Base-by-base conservation (phyloP, 1,139 yeast genomes). In the Zygoascus meyerae region DNA sequence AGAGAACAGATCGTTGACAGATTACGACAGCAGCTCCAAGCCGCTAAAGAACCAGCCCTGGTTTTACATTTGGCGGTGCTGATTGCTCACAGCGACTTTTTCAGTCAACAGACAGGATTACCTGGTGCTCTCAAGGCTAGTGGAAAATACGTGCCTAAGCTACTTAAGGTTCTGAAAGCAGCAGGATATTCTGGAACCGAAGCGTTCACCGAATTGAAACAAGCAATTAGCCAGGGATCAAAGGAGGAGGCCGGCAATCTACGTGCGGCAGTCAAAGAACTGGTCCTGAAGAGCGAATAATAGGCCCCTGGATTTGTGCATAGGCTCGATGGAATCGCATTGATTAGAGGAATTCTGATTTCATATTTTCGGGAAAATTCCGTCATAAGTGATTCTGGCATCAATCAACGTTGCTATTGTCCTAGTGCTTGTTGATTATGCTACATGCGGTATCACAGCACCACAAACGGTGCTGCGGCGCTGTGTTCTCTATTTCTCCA, bases 61-160 rank as follows among this genome's bases (percentile, higher is more conserved):
- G 48, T 56, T 10, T 54, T 64, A 34, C 66, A 61, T 34, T 46
- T 62, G 16, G 60, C 67, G 1, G 53, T 55, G 3, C 48, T 55
- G 6, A 46, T 60, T n/a, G 56, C 50, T 31, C 59, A 59, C 38
- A 53, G 52, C 49, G 34, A 46, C 11, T 21, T 43, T 37, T 37
- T 49, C 46, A 45, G 49, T 6, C 42, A 49, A 3, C 45, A 46
- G n/a, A 40, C 49, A 4, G 45, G 47, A 7, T 45, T 44, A 1
- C 52, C 49, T 12, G 52, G 50, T 9, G 55, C 63, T 1, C 40
- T 59, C n/a, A 52, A 61, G n/a, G 57, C 60, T 15, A 48, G 60
- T 5, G 67, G 68, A 16, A 63, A 62, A 41, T 53, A 56, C 29
- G 61, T 63, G 7, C 67, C 66, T 5, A 59, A 59, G 40, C 45